phyloP scores from a whole-genome alignment of 23 red algal genomes.

The Cyanidiococcus yangmingshanensis region DNA sequence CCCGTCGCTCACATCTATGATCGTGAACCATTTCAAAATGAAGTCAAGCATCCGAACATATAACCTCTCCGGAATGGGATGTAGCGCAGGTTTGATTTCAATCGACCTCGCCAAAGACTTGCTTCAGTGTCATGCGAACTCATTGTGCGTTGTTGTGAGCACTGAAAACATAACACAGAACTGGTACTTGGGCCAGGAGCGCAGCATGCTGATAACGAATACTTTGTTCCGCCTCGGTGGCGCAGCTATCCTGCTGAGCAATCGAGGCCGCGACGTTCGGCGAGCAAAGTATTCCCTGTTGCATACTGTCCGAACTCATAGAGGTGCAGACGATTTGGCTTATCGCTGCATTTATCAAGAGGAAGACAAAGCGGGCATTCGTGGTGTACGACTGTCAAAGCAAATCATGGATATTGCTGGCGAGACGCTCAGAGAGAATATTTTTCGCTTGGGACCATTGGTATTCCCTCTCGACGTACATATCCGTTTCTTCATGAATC shows the following conservation, averaged over 20 bases:
- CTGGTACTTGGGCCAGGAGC: constrained; percentile 88
- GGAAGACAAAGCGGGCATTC: constrained; percentile 71
- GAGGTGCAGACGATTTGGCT: constrained; percentile 75
- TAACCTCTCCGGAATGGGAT: constrained; percentile 88
- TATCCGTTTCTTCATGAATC: constrained; percentile 52
- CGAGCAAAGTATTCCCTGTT: constrained; percentile 56
- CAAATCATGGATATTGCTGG: constrained; percentile 97
- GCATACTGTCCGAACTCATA: constrained; percentile 82
- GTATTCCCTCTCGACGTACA: constrained; percentile 86
- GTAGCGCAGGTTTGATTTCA: constrained; percentile 77
- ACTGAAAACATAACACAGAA: constrained; percentile 99
- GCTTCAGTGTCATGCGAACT: constrained; percentile 53
- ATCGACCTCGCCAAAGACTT: constrained; percentile 82
- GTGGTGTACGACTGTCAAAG: constrained; percentile 87
- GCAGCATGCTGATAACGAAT: constrained; percentile 87
- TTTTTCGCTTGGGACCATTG: constrained; percentile 64
- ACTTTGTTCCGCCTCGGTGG: constrained; percentile 87
- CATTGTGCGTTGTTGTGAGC: constrained; percentile 58
- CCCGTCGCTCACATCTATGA: constrained; percentile 84
- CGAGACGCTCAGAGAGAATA: constrained; percentile 68
- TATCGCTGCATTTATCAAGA: constrained; percentile 90
- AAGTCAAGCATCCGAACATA: constrained; percentile 62
- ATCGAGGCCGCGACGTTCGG: constrained; percentile 21
- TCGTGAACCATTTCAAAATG: constrained; percentile 96
- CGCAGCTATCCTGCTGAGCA: constrained; percentile 67